These are phyloP conservation scores for Colletotrichum sp. DNA, from an alignment of 2,329 filamentous ascomycete species.

Conservation along the genomic window DNA sequence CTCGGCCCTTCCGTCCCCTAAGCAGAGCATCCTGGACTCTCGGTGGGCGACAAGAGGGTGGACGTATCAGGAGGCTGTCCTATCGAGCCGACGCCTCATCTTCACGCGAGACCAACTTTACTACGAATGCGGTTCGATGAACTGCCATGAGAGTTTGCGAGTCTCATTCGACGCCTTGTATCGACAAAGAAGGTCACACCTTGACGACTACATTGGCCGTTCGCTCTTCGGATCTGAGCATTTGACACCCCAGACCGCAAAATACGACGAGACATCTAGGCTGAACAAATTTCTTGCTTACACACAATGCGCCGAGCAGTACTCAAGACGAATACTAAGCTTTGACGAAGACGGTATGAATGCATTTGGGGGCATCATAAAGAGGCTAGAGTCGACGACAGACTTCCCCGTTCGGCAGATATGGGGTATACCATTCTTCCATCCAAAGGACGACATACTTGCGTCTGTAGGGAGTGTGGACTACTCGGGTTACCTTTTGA, in stretches of 20 bases:
- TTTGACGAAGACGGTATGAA: neutral
- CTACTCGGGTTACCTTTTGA: neutral
- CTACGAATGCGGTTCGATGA: conserved; percentile 25
- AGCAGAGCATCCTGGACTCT: neutral
- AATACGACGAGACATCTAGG: neutral
- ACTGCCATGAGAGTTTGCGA: neutral
- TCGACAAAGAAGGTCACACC: neutral
- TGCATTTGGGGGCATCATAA: neutral
- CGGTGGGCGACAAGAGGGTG: conserved; percentile 11
- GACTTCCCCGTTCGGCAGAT: neutral
- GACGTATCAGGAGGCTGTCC: conserved; percentile 18
- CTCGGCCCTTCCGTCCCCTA: neutral
- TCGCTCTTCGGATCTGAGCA: conserved; percentile 1
- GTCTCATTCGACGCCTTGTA: neutral
- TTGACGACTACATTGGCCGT: neutral
- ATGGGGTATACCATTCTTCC: neutral
- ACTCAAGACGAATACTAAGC: neutral
- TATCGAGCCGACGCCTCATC: conserved; percentile 24
- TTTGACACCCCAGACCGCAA: neutral
- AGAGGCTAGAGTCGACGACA: neutral
- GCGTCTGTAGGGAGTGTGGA: neutral
- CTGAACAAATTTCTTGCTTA: neutral
- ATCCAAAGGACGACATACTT: neutral
- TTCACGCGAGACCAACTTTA: conserved; percentile 30
- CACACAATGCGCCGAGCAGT: neutral